phyloP scores from a whole-genome alignment of 139 green algal species.

The Choricystis sp. region DNA sequence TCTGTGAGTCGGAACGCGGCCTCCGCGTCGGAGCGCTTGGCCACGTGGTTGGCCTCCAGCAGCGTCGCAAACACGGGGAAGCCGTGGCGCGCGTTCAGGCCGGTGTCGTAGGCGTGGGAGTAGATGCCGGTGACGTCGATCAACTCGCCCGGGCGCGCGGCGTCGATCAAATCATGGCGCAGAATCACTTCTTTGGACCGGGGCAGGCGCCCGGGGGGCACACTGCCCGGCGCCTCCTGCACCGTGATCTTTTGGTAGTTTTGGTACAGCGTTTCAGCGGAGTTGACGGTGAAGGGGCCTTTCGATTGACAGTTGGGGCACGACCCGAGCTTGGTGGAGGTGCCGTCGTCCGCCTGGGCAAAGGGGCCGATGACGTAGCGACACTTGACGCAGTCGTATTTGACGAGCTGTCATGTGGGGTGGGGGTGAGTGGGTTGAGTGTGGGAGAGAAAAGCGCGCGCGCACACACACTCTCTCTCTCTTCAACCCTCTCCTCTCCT shows the following conservation, averaged over 20 bases:
- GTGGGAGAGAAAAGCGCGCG: no score
- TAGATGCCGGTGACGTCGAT: constrained; percentile 89
- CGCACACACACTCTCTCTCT: no score
- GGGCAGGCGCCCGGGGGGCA: constrained; percentile 83
- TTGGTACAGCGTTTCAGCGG: constrained; percentile 81
- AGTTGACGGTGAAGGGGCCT: constrained; percentile 81
- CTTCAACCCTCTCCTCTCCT: not conserved
- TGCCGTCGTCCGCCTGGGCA: constrained; percentile 32
- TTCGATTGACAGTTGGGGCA: constrained; percentile 78
- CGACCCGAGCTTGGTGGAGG: constrained; percentile 54
- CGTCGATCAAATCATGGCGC: constrained; percentile 92
- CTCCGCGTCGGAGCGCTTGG: constrained; percentile 21
- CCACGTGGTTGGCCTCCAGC: constrained; percentile 88
- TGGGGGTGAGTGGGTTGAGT: not conserved
- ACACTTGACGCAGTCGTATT: constrained; percentile 84
- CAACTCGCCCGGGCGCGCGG: constrained; percentile 80
- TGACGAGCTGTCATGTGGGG: constrained; percentile 34
- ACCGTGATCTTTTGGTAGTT: constrained; percentile 99
- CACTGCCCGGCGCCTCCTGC: constrained; percentile 85
- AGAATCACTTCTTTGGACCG: constrained; percentile 94
- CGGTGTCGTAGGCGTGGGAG: constrained; percentile 71
- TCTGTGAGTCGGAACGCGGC: constrained; percentile 57
- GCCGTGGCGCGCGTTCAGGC: constrained; percentile 72
- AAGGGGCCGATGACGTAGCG: constrained; percentile 77
- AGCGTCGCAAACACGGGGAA: constrained; percentile 84